Evolutionary conservation across 352 stramenopile species (phyloP).

Genomic region (Elongisporangium prolatum): DNA sequence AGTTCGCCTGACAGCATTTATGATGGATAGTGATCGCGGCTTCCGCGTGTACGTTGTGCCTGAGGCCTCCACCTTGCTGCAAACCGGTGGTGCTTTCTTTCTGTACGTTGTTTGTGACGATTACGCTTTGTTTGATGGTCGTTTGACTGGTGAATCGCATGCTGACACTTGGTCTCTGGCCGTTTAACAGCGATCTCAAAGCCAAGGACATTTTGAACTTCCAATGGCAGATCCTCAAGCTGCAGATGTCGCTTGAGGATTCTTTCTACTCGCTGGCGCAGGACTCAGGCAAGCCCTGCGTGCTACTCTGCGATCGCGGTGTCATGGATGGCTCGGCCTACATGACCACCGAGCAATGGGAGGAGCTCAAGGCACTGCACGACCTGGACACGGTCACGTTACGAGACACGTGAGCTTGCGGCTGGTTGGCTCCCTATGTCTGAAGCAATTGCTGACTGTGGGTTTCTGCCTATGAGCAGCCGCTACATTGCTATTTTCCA

Average conservation of each 20-base stretch:
- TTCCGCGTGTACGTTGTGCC: conserved; percentile 95
- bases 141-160: conserved; percentile 1
- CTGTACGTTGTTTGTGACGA: conserved; percentile 31
- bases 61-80: conserved; percentile 94
- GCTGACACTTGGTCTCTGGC: not conserved
- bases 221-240: conserved; percentile 82
- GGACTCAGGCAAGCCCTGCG: conserved; percentile 77
- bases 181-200: conserved; percentile 51
- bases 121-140: not conserved
- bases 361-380: conserved; percentile 75
- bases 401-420: conserved; percentile 57
- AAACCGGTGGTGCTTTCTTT: conserved; percentile 90
- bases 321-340: conserved; percentile 96
- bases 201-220: conserved; percentile 84
- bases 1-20: not conserved
- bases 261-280: conserved; percentile 80
- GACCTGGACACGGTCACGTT: conserved; percentile 83
- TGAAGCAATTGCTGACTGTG: not conserved
- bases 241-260: conserved; percentile 82
- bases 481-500: conserved; percentile 89
- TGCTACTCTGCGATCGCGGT: conserved; percentile 95
- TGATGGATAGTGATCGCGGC: conserved; percentile 66
- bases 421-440: conserved; percentile 3
- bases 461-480: conserved; percentile 12
- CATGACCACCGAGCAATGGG: conserved; percentile 88